Evolutionary conservation across 179 eudicot genomes (phyloP), one percentile per base, ranked within the genome.

Genomic region (Beta corolliflora): DNA sequence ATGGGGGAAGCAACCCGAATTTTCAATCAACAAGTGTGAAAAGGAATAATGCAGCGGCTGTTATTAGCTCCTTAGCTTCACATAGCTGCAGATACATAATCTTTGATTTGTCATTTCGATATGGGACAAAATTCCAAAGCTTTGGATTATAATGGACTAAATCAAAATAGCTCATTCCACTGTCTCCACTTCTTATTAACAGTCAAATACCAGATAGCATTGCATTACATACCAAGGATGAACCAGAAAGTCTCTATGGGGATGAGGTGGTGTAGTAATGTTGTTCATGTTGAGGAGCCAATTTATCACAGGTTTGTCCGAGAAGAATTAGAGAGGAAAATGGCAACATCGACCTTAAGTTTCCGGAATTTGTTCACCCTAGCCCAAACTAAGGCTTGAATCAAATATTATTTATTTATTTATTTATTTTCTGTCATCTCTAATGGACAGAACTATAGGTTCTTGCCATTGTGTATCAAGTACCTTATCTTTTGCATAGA

Each of bases 221-320:
- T 60, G 25, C 23, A 60, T 60, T 60, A 19, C 25, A 60, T 5
- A 15, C 0, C 64, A 60, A 60, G 64, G 25, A 53, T 15, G n/a
- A 31, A 73, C 77, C 9, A 52, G 36, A 74, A 65, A 65, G 9
- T 65, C 44, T 29, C 71, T n/a, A n/a, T 66, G 46, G 66, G 65
- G 11, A 60, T 7, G 11, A 60, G 23, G 25, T 60, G 7, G 3
- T 19, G 65, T 19, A 60, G 13, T 6, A 7, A 19, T 7, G 65
- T 19, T 60, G 25, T 14, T 58, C 61, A 58, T 58, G 15, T 58
- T 58, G n/a, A 56, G 61, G 61, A 8, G 23, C 25, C 9, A n/a
- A 61, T 61, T 21, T n/a, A 21, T n/a, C 66, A 14, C 9, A 29
- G 71, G 46, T 9, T 66, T 4, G 46, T 11, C 46, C 21, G 46